Percentiles rank a stretch among this genome's conserved stretches.
These are phyloP conservation scores for Tolypocladium nubicola DNA, from an alignment of 2,329 filamentous ascomycete genomes.

Conservation along the genomic window DNA sequence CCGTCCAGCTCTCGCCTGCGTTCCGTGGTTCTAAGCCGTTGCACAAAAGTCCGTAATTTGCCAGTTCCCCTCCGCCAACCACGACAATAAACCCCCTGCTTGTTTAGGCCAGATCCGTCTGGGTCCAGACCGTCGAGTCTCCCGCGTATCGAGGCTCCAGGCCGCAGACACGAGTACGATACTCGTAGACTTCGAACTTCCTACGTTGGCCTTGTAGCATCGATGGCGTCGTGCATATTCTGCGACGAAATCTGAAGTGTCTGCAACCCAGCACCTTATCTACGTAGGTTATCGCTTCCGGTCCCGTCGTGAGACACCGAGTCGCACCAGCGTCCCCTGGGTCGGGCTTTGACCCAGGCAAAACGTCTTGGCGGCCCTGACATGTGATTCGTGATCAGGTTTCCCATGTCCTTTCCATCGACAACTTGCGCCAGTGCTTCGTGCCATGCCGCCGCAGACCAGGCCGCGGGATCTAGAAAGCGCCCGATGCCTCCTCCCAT, in stretches of 20 bases:
- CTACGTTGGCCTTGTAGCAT: background rate
- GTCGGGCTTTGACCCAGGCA: background rate
- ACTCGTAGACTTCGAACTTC: background rate
- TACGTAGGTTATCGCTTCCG: background rate
- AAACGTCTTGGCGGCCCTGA: background rate
- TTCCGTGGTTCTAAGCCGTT: background rate
- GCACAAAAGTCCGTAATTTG: background rate
- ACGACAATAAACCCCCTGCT: background rate
- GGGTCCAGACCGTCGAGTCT: background rate
- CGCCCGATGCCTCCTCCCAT: background rate
- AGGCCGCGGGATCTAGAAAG: no score
- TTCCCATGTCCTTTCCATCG: background rate
- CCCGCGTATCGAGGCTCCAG: background rate
- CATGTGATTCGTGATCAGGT: background rate
- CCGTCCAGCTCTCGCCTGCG: background rate
- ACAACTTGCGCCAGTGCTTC: background rate
- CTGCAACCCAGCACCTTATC: background rate
- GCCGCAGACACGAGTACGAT: background rate
- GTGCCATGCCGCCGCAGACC: no score
- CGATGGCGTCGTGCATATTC: background rate
- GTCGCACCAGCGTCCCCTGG: background rate
- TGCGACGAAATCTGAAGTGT: background rate
- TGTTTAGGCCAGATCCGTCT: background rate
- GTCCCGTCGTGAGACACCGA: background rate
- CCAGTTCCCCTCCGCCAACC: background rate